Conservation (phyloP, 2,329 filamentous ascomycete species). For the Teratosphaeria viscida region DNA sequence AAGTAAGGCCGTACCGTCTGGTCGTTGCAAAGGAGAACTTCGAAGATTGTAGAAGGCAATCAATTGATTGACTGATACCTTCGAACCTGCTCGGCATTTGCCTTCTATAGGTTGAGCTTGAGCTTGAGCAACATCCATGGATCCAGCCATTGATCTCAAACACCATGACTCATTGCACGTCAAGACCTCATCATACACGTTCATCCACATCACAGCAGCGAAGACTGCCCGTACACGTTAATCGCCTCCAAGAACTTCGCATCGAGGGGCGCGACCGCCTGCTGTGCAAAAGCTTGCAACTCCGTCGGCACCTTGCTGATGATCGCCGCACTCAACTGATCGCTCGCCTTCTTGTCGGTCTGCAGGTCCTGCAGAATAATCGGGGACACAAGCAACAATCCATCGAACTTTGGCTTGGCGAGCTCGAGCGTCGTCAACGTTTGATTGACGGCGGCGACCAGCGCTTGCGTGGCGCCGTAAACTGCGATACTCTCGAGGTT, state of each 20-base stretch:
- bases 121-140: no score
- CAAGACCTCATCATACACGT: not conserved
- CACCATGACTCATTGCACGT: not conserved
- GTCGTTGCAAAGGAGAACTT: no score
- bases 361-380: not conserved
- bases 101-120: no score
- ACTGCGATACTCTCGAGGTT: not conserved
- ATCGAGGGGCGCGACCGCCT: not conserved
- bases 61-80: no score
- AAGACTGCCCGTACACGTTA: not conserved
- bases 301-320: conserved; percentile 8
- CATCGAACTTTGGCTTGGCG: conserved; percentile 5
- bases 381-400: not conserved
- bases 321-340: conserved; percentile 3
- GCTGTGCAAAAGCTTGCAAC: not conserved
- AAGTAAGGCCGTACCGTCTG: no score
- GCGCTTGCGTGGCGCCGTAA: not conserved
- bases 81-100: no score
- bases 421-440: conserved; percentile 3
- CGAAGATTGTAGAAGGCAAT: no score
- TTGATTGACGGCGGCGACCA: not conserved
- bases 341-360: not conserved
- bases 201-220: not conserved
- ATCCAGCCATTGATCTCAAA: not conserved
- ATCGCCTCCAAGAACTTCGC: not conserved